Evolutionary conservation across 345 rosid genomes (phyloP).

Genomic region (Melaleuca quinquenervia): DNA sequence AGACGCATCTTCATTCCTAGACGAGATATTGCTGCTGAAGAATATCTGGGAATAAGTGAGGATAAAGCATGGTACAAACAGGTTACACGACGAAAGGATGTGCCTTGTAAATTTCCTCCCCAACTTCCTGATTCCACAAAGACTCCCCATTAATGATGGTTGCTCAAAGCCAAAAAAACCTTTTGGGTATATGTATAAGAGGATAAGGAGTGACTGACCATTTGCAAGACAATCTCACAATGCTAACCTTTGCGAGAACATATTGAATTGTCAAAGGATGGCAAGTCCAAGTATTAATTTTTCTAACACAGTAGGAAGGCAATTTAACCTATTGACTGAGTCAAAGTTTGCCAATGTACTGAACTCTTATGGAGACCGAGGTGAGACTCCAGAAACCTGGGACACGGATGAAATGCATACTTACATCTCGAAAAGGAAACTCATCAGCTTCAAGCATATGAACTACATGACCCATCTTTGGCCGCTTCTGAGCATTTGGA

Average conservation of each 20-base stretch:
- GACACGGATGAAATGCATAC: not conserved
- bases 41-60: not conserved
- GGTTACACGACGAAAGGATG: not conserved
- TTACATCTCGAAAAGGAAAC: slow-evolving; percentile 62
- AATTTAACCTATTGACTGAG: not conserved
- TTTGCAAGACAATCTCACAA: not conserved
- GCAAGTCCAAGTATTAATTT: not conserved
- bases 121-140: not conserved
- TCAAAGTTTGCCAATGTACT: not conserved
- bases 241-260: not conserved
- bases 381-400: not conserved
- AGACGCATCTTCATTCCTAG: not conserved
- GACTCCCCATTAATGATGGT: not conserved
- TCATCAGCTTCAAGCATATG: slow-evolving; percentile 99
- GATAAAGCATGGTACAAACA: not conserved
- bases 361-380: not conserved
- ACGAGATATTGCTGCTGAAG: not conserved
- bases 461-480: slow-evolving; percentile 91
- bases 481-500: slow-evolving; percentile 91
- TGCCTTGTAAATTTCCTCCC: not conserved
- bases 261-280: not conserved
- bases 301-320: not conserved
- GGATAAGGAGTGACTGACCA: not conserved
- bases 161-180: not conserved
- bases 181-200: not conserved